These are phyloP conservation scores for Dentipellis sp. DNA, from an alignment of 768 basidiomycete genomes.

Conservation along the genomic window DNA sequence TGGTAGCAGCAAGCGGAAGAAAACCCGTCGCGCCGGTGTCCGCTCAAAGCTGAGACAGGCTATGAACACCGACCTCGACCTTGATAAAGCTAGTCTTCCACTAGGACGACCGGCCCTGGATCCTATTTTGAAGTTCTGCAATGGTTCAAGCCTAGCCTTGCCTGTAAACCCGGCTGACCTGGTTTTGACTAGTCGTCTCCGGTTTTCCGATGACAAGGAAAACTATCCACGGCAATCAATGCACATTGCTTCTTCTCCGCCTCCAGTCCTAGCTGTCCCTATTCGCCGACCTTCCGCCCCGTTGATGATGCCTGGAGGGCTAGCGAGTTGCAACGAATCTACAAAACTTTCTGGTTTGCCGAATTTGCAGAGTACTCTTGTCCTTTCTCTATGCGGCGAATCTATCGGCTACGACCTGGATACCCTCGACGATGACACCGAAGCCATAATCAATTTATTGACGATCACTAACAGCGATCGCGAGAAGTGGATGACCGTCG, in stretches of 20 bases:
- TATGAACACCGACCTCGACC: not conserved
- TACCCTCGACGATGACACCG: conserved; percentile 33
- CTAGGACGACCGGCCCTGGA: too few species aligned
- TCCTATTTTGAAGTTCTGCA: too few species aligned
- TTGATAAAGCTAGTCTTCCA: too few species aligned
- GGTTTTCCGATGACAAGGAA: not conserved
- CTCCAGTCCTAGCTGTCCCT: not conserved
- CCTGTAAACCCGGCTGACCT: not conserved
- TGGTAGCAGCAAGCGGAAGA: not conserved
- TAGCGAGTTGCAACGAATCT: too few species aligned
- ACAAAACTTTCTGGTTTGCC: conserved; percentile 1
- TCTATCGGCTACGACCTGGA: conserved; percentile 29
- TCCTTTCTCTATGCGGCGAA: conserved; percentile 8
- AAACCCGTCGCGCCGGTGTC: not conserved
- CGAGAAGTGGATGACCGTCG: conserved; percentile 49
- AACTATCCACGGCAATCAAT: not conserved
- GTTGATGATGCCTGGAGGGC: too few species aligned
- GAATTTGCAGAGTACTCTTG: conserved; percentile 5
- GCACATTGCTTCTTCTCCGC: not conserved
- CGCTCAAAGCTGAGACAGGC: not conserved
- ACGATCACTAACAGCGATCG: conserved; percentile 35
- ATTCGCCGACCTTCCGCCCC: too few species aligned
- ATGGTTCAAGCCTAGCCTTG: too few species aligned
- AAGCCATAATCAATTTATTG: conserved; percentile 36
- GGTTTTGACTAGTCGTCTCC: too few species aligned